Evolutionary conservation across 163 green algal genomes (phyloP).

Genomic region (Chlamydomonas reinhardtii): DNA sequence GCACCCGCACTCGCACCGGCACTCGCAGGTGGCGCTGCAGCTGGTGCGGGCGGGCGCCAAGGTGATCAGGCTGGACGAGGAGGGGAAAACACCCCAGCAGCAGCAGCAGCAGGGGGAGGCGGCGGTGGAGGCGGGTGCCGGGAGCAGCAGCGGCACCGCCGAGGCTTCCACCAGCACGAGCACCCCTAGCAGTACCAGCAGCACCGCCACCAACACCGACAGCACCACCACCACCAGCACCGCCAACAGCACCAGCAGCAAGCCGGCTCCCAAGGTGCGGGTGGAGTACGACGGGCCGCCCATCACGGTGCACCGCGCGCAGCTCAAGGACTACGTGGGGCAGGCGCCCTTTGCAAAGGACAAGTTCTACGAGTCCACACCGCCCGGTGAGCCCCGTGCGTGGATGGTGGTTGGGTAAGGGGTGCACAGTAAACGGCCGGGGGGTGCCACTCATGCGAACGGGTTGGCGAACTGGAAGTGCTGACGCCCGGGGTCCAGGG

Average conservation of each 20-base stretch:
- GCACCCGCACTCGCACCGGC: too few relatives aligned
- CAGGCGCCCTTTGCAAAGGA: conserved; percentile 93
- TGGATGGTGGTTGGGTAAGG: too few relatives aligned
- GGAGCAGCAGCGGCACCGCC: background rate
- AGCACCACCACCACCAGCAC: conserved; percentile 33
- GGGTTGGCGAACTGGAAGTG: too few relatives aligned
- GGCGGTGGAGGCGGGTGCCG: background rate
- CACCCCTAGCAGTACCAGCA: conserved; percentile 2
- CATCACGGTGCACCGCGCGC: conserved; percentile 72
- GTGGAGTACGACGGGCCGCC: conserved; percentile 65
- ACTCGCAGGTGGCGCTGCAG: conserved; percentile 67
- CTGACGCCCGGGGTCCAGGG: too few relatives aligned
- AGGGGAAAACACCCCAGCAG: background rate
- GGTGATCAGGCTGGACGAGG: background rate
- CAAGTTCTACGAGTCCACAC: conserved; percentile 68
- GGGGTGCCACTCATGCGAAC: too few relatives aligned
- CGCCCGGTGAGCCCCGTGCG: conserved; percentile 42
- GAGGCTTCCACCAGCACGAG: background rate
- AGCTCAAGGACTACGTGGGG: conserved; percentile 90
- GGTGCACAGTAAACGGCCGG: too few relatives aligned
- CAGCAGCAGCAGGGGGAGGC: conserved; percentile 28
- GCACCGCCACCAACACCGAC: conserved; percentile 30
- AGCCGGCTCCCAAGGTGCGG: background rate
- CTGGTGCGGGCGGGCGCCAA: conserved; percentile 67
- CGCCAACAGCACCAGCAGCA: conserved; percentile 46